These are phyloP conservation scores for Cladophialophora psammophila DNA, from an alignment of 2,329 filamentous ascomycete species.

Conservation along the genomic window DNA sequence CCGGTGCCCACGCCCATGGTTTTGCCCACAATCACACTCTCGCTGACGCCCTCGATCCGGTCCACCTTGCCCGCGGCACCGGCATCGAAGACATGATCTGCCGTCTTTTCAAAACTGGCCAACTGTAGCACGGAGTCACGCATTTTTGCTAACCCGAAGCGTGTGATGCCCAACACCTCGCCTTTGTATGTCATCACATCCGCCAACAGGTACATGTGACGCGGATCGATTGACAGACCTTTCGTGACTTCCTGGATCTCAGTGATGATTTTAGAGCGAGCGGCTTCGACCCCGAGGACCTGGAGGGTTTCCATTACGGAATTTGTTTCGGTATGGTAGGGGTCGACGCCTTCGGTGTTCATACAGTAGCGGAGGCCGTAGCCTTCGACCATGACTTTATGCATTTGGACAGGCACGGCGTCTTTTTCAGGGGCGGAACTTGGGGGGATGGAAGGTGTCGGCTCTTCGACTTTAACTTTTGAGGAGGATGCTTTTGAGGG, in stretches of 20 bases:
- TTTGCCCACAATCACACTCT: constrained; percentile 99
- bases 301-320: constrained; percentile 88
- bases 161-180: constrained; percentile 93
- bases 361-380: constrained; percentile 90
- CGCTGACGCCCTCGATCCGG: constrained; percentile 88
- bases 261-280: constrained; percentile 82
- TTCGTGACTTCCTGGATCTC: constrained; percentile 92
- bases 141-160: constrained; percentile 96
- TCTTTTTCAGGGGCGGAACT: constrained; percentile 52
- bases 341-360: constrained; percentile 89
- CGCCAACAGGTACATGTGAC: constrained; percentile 95
- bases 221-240: constrained; percentile 93
- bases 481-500: not conserved
- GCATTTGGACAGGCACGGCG: constrained; percentile 71
- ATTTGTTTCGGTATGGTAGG: constrained; percentile 77
- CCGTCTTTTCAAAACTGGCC: constrained; percentile 96
- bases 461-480: constrained; percentile 33
- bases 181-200: constrained; percentile 99
- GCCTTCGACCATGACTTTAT: constrained; percentile 85
- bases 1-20: constrained; percentile 91
- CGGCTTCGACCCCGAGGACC: constrained; percentile 93
- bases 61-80: constrained; percentile 92
- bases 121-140: constrained; percentile 91
- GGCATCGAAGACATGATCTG: constrained; percentile 95
- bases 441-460: constrained; percentile 9